Conservation (phyloP, 1,284 basidiomycete genomes). For the Naganishia liquefaciens region DNA sequence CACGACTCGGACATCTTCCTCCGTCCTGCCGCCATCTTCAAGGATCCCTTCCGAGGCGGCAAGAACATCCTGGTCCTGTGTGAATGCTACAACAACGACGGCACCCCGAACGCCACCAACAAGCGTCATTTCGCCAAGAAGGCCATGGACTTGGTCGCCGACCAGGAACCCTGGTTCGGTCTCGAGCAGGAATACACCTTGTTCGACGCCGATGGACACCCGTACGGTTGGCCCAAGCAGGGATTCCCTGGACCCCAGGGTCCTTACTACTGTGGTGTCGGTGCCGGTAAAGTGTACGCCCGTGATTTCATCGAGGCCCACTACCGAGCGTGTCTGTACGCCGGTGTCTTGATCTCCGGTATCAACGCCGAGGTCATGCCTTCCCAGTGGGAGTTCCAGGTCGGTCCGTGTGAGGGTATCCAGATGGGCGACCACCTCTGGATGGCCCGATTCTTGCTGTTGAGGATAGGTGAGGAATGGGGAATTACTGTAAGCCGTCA, state of each 20-base stretch:
- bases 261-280: conserved; percentile 99
- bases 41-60: conserved; percentile 98
- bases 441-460: conserved; percentile 91
- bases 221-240: conserved; percentile 96
- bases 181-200: conserved; percentile 99
- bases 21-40: conserved; percentile 95
- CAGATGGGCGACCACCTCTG: conserved; percentile 98
- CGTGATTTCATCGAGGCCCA: conserved; percentile 99
- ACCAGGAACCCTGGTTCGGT: conserved; percentile 88
- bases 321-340: conserved; percentile 87
- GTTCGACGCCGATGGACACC: conserved; percentile 86
- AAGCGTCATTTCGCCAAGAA: conserved; percentile 87
- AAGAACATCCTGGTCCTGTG: conserved; percentile 97
- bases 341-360: conserved; percentile 97
- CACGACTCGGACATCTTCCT: conserved; percentile 97
- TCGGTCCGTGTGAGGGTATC: conserved; percentile 96
- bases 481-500: conserved; percentile 72
- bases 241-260: conserved; percentile 99
- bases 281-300: conserved; percentile 93
- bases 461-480: conserved; percentile 97
- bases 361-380: conserved; percentile 99
- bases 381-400: conserved; percentile 99
- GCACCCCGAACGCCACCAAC: conserved; percentile 97
- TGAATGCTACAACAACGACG: conserved; percentile 98
- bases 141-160: conserved; percentile 86